phyloP scores from a whole-genome alignment of 2,329 filamentous ascomycete genomes.

The Aureobasidium sp. region DNA sequence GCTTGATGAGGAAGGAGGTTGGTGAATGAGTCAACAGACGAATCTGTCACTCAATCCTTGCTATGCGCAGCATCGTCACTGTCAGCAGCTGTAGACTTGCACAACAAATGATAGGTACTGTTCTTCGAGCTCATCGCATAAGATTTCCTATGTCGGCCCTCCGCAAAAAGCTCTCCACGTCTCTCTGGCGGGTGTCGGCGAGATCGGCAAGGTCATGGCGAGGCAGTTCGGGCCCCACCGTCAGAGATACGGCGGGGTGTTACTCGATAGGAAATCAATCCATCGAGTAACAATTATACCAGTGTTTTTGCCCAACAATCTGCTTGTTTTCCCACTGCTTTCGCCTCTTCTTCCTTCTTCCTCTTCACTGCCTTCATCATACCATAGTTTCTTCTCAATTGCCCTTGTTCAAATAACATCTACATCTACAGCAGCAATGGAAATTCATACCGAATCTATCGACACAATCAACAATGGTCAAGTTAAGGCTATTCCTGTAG shows the following conservation, averaged over 20 bases:
- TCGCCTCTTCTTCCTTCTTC: too few relatives aligned
- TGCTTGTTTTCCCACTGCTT: not conserved
- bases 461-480: conserved; percentile 10
- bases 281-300: conserved; percentile 14
- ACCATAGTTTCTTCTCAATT: too few relatives aligned
- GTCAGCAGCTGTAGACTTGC: not conserved
- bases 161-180: not conserved
- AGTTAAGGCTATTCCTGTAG: conserved; percentile 15
- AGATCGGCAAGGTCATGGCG: not conserved
- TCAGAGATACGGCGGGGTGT: conserved; percentile 13
- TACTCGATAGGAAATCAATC: conserved; percentile 14
- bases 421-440: conserved; percentile 14
- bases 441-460: conserved; percentile 15
- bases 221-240: conserved; percentile 3
- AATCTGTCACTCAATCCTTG: not conserved
- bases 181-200: not conserved
- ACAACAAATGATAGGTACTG: not conserved
- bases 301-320: not conserved
- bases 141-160: not conserved
- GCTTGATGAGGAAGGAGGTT: not conserved
- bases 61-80: not conserved
- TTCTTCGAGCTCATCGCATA: not conserved
- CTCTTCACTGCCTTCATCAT: too few relatives aligned
- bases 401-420: not conserved
- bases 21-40: not conserved